Conservation (phyloP, 2,329 filamentous ascomycete species). For the Annulohypoxylon truncatum region DNA sequence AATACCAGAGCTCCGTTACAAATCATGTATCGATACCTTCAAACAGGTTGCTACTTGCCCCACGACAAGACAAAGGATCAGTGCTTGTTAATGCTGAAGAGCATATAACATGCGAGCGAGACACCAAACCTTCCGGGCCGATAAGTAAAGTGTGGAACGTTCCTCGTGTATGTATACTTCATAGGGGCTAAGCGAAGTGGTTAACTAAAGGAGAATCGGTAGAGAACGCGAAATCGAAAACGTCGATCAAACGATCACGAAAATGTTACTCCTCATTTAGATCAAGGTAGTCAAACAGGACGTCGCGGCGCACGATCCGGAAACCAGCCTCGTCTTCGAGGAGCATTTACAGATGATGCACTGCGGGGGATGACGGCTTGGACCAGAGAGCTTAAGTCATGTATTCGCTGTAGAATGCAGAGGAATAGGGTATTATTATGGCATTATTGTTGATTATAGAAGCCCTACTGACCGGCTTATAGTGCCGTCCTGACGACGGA, state of each 20-base stretch:
- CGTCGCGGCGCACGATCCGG: background rate
- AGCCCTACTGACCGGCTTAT: background rate
- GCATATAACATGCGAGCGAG: background rate
- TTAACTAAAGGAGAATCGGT: background rate
- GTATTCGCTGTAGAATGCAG: conserved; percentile 1
- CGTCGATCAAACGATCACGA: background rate
- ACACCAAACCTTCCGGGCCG: background rate
- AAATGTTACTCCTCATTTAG: background rate
- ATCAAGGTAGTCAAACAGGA: background rate
- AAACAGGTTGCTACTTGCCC: no score
- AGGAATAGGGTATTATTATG: background rate
- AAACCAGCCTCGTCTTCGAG: background rate
- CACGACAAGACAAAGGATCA: background rate
- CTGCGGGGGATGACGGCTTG: background rate
- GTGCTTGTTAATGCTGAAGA: background rate
- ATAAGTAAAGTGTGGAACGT: background rate
- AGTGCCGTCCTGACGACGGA: background rate
- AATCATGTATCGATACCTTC: no score
- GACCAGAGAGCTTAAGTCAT: background rate
- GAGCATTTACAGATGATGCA: background rate
- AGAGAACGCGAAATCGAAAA: background rate
- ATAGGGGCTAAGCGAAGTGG: background rate
- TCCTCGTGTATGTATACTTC: background rate
- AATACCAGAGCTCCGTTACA: background rate
- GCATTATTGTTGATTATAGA: background rate